Percentiles rank a stretch among this genome's conserved stretches.
phyloP scores from a whole-genome alignment of 2,329 filamentous ascomycete genomes.

The Penicillium palitans region DNA sequence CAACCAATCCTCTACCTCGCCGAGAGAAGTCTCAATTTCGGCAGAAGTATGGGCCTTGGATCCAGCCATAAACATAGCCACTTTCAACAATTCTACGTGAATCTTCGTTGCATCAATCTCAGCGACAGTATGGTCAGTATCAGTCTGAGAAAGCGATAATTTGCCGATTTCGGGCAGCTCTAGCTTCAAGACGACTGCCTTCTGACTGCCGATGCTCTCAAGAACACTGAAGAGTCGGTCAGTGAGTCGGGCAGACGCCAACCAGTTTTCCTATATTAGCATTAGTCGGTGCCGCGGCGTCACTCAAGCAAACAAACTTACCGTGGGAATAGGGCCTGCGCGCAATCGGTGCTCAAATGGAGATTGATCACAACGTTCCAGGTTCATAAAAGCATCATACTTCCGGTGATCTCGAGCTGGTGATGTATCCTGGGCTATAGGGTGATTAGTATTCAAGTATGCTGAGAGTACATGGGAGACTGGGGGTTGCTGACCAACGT shows the following conservation, averaged over 20 bases:
- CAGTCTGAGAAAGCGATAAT: constrained; percentile 24
- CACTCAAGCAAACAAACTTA: constrained; percentile 21
- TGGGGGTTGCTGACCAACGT: constrained; percentile 35
- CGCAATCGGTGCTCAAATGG: constrained; percentile 43
- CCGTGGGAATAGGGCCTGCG: constrained; percentile 40
- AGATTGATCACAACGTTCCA: constrained; percentile 36
- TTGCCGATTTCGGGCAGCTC: constrained; percentile 32
- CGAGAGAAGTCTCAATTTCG: constrained; percentile 32
- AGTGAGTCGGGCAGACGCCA: constrained; percentile 36
- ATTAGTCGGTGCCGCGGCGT: constrained; percentile 21
- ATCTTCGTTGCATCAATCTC: constrained; percentile 39
- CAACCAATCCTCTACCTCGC: constrained; percentile 35
- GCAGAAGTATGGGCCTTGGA: constrained; percentile 33
- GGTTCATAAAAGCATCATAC: constrained; percentile 45
- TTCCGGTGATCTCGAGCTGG: constrained; percentile 37
- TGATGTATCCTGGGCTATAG: constrained; percentile 33
- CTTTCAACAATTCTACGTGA: constrained; percentile 36
- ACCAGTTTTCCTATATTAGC: constrained; percentile 34
- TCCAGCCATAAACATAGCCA: constrained; percentile 36
- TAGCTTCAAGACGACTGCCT: constrained; percentile 29
- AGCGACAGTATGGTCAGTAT: constrained; percentile 36
- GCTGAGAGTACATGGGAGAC: background rate
- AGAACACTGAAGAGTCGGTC: constrained; percentile 40
- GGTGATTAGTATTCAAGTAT: constrained; percentile 3
- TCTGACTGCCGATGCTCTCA: constrained; percentile 34